Evolutionary conservation across 148 eudicot species (phyloP).

Genomic region (Fagopyrum homotropicum): DNA sequence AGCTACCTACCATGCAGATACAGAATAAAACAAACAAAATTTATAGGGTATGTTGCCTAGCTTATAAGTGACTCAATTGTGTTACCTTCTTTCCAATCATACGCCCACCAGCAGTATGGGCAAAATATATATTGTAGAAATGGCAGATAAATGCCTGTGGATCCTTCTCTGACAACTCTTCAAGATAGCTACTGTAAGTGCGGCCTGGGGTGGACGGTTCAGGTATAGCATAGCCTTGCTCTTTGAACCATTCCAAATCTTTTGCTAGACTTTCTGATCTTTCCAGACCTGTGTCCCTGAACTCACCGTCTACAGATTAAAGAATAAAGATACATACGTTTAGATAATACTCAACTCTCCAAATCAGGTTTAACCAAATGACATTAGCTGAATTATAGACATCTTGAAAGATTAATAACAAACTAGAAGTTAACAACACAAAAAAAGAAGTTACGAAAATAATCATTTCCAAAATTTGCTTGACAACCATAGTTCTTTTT

Average conservation of each 20-base stretch:
- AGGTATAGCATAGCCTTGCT: slow-evolving; percentile 79
- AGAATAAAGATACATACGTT: not conserved
- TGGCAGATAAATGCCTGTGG: slow-evolving; percentile 94
- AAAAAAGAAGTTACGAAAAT: not conserved
- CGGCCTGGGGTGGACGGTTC: slow-evolving; percentile 82
- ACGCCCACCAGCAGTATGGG: slow-evolving; percentile 90
- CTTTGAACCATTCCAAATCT: slow-evolving; percentile 91
- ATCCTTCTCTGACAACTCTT: slow-evolving; percentile 68
- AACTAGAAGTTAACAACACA: not conserved
- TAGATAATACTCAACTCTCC: not conserved
- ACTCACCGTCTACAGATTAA: slow-evolving; percentile 68
- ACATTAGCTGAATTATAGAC: not conserved
- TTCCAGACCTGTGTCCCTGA: slow-evolving; percentile 83
- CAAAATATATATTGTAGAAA: slow-evolving; percentile 84
- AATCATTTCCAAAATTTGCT: not conserved
- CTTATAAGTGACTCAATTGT: not conserved
- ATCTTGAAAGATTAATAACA: not conserved
- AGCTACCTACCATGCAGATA: slow-evolving; percentile 44
- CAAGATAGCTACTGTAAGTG: slow-evolving; percentile 50
- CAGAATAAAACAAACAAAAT: not conserved
- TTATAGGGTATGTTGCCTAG: slow-evolving; percentile 2
- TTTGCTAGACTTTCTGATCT: slow-evolving; percentile 57
- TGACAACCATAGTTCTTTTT: not conserved
- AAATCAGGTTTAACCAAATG: not conserved
- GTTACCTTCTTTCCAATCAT: slow-evolving; percentile 93